A percentile compares a stretch with the other conserved stretches of the same genome.
These are phyloP conservation scores for Saturnispora quitensis DNA, from an alignment of 805 yeast genomes.

Conservation along the genomic window DNA sequence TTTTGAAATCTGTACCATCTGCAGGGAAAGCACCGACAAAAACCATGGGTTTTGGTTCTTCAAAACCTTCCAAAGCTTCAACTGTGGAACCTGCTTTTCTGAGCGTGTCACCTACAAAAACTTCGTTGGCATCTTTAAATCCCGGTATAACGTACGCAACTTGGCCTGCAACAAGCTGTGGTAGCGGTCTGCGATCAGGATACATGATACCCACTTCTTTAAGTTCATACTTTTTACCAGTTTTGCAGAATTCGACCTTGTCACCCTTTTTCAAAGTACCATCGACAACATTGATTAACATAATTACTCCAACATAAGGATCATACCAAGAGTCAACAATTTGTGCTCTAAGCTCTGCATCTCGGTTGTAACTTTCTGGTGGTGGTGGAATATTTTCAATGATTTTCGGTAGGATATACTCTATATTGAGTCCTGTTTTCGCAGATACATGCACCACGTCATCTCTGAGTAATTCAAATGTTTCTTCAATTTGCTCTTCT, in stretches of 20 bases:
- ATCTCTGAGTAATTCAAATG: slow-evolving; percentile 69
- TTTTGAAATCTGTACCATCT: slow-evolving; percentile 83
- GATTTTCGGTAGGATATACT: slow-evolving; percentile 68
- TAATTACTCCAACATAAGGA: slow-evolving; percentile 80
- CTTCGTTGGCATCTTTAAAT: slow-evolving; percentile 80
- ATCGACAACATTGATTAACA: slow-evolving; percentile 77
- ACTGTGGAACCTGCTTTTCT: slow-evolving; percentile 50
- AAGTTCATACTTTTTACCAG: slow-evolving; percentile 69
- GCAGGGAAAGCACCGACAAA: slow-evolving; percentile 98
- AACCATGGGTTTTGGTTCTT: slow-evolving; percentile 96
- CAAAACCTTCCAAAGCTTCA: slow-evolving; percentile 87
- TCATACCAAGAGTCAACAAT: slow-evolving; percentile 98
- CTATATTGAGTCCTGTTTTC: slow-evolving; percentile 80
- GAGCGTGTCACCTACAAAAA: slow-evolving; percentile 86
- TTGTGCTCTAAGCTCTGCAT: slow-evolving; percentile 56
- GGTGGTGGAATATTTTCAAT: slow-evolving; percentile 65
- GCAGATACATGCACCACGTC: slow-evolving; percentile 85
- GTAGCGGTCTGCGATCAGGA: slow-evolving; percentile 71
- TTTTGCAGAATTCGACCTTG: slow-evolving; percentile 68
- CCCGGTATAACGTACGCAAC: slow-evolving; percentile 95
- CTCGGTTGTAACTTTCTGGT: slow-evolving; percentile 34
- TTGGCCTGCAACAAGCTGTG: slow-evolving; percentile 72
- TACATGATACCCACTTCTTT: slow-evolving; percentile 94
- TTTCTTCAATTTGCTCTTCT: slow-evolving; percentile 72
- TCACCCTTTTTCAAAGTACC: slow-evolving; percentile 70